Evolutionary conservation across 1,284 basidiomycete species (phyloP).

Genomic region (Naganishia albida): DNA sequence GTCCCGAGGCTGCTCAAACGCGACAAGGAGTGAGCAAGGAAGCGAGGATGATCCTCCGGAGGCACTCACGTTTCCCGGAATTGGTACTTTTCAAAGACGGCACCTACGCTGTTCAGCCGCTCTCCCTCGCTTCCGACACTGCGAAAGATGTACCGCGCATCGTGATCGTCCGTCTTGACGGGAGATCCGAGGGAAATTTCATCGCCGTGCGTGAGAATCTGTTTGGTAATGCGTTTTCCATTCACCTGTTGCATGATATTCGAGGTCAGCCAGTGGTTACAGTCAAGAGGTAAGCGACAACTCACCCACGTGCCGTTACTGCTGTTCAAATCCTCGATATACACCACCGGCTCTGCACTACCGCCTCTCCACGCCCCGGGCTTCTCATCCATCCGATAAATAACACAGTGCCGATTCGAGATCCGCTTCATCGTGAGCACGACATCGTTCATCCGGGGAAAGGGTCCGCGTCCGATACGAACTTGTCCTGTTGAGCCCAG

Average conservation of each 20-base stretch:
- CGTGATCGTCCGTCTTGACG: slow-evolving; percentile 49
- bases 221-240: slow-evolving; percentile 63
- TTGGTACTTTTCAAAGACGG: slow-evolving; percentile 50
- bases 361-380: slow-evolving; percentile 33
- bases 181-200: slow-evolving; percentile 75
- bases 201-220: slow-evolving; percentile 72
- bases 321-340: slow-evolving; percentile 66
- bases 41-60: slow-evolving; percentile 7
- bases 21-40: background rate
- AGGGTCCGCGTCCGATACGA: slow-evolving; percentile 49
- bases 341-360: slow-evolving; percentile 59
- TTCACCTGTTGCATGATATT: slow-evolving; percentile 64
- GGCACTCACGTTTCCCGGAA: slow-evolving; percentile 46
- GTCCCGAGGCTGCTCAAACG: slow-evolving; percentile 49
- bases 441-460: slow-evolving; percentile 44
- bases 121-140: slow-evolving; percentile 48
- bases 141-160: slow-evolving; percentile 57
- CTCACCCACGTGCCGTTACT: slow-evolving; percentile 85
- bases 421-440: slow-evolving; percentile 48
- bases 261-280: background rate
- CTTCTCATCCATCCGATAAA: slow-evolving; percentile 41
- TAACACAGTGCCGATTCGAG: slow-evolving; percentile 49
- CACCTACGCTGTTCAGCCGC: slow-evolving; percentile 54
- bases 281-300: slow-evolving; percentile 35
- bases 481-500: slow-evolving; percentile 33